Conservation (phyloP, 2,329 filamentous ascomycete genomes). For the Aaosphaeria pasadenensis region DNA sequence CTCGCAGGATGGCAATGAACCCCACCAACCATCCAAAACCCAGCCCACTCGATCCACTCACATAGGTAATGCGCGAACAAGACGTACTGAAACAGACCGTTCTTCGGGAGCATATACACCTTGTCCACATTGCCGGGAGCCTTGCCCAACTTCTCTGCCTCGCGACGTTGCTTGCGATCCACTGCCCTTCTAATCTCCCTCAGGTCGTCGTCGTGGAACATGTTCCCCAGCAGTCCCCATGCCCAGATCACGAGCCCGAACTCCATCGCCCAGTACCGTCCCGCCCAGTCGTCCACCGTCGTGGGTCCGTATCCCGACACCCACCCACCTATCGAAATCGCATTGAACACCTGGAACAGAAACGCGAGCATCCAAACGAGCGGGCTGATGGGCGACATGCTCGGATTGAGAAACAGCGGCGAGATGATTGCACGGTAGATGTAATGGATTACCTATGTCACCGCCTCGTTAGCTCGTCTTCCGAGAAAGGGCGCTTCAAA, state of each 20-base stretch:
- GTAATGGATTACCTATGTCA: constrained; percentile 74
- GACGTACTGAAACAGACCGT: constrained; percentile 77
- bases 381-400: constrained; percentile 85
- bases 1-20: constrained; percentile 70
- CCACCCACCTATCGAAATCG: constrained; percentile 73
- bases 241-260: constrained; percentile 73
- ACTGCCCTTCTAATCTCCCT: constrained; percentile 79
- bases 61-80: constrained; percentile 93
- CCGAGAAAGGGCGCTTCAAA: background rate
- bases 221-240: constrained; percentile 73
- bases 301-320: constrained; percentile 76
- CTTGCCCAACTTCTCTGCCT: constrained; percentile 45
- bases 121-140: constrained; percentile 62
- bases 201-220: constrained; percentile 85
- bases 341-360: constrained; percentile 78
- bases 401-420: constrained; percentile 76
- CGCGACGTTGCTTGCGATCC: constrained; percentile 55
- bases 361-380: constrained; percentile 63
- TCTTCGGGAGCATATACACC: constrained; percentile 82
- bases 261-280: constrained; percentile 45
- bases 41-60: constrained; percentile 95
- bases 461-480: background rate
- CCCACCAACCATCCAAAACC: constrained; percentile 75
- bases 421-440: constrained; percentile 81
- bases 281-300: constrained; percentile 53